Evolutionary conservation across 2,329 filamentous ascomycete species (phyloP).

Genomic region (Xylogone sp.): DNA sequence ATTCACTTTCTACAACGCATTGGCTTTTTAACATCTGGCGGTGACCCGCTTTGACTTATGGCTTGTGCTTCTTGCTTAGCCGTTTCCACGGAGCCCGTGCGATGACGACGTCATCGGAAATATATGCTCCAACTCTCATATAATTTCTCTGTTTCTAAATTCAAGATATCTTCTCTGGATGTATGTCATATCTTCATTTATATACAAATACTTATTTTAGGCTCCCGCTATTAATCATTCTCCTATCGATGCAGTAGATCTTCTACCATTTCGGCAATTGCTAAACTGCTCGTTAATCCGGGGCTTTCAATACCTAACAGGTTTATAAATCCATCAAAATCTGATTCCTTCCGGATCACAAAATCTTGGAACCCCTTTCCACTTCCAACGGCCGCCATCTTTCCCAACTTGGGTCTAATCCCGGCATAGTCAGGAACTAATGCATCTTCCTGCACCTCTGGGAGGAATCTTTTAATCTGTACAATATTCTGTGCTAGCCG

Average conservation of each 20-base stretch:
- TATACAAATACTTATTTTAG: not conserved
- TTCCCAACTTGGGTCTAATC: constrained; percentile 78
- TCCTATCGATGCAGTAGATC: constrained; percentile 24
- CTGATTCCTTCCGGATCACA: constrained; percentile 71
- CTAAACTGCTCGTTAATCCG: constrained; percentile 80
- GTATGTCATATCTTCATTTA: not conserved
- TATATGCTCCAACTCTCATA: not conserved
- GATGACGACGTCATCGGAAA: not conserved
- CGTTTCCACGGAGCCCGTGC: too few relatives aligned
- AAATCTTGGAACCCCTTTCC: constrained; percentile 80
- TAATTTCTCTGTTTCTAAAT: not conserved
- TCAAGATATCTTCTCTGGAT: not conserved
- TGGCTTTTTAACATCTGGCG: too few relatives aligned
- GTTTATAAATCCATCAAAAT: constrained; percentile 81
- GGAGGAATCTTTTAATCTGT: constrained; percentile 78
- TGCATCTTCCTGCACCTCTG: constrained; percentile 60
- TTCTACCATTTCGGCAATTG: constrained; percentile 77
- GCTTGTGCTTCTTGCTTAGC: too few relatives aligned
- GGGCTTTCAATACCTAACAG: constrained; percentile 91
- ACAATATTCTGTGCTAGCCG: constrained; percentile 63
- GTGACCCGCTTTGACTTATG: too few relatives aligned
- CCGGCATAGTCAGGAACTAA: constrained; percentile 85
- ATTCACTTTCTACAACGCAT: not conserved
- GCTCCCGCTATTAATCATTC: not conserved
- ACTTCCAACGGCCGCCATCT: constrained; percentile 54